A percentile compares a stretch with the other conserved stretches of the same genome.
phyloP scores from a whole-genome alignment of 306 rosid genomes.

The Vachellia pachyceras region DNA sequence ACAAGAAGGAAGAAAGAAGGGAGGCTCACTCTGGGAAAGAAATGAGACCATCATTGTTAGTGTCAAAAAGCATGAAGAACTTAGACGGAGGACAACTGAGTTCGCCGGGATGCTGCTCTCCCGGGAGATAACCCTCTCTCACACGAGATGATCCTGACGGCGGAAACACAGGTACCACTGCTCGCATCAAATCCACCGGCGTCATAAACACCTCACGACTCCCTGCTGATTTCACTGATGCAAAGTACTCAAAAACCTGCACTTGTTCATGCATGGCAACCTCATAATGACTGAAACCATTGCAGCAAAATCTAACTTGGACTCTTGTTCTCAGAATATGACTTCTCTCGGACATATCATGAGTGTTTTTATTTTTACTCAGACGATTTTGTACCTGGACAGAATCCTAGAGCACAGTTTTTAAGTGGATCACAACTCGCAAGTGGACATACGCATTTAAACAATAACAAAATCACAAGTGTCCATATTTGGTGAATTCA shows the following conservation, averaged over 20 bases:
- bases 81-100: conserved; percentile 61
- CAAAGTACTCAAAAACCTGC: conserved; percentile 27
- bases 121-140: conserved; percentile 73
- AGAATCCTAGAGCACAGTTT: too few species aligned
- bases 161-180: neutral
- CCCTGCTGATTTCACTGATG: neutral
- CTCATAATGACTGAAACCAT: neutral
- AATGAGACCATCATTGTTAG: conserved; percentile 79
- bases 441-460: too few species aligned
- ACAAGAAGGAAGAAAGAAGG: neutral
- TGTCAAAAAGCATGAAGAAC: conserved; percentile 87
- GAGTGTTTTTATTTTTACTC: too few species aligned
- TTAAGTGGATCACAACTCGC: too few species aligned
- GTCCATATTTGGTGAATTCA: too few species aligned
- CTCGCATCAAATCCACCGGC: conserved; percentile 7
- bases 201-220: neutral
- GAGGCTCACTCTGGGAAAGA: conserved; percentile 72
- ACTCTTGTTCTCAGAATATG: too few species aligned
- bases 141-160: conserved; percentile 41
- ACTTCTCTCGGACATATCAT: too few species aligned
- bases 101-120: conserved; percentile 66
- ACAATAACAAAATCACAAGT: too few species aligned
- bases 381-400: too few species aligned
- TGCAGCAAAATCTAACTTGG: too few species aligned
- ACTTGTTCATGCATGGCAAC: neutral